These are phyloP conservation scores for Akebia trifoliata DNA, from an alignment of 164 flowering plant genomes.

Conservation along the genomic window DNA sequence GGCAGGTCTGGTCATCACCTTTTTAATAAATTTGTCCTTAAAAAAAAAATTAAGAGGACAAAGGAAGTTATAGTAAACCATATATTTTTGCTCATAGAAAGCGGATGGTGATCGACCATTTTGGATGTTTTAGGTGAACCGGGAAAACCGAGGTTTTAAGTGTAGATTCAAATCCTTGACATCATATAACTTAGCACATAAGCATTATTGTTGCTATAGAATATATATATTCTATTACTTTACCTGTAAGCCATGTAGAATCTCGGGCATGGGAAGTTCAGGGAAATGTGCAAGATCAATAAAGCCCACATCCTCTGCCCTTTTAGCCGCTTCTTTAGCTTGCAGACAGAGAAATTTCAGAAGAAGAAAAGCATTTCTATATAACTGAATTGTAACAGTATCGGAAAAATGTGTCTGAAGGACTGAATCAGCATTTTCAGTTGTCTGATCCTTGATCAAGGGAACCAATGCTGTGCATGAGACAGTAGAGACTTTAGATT, in stretches of 20 bases:
- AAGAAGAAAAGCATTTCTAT: slow-evolving; percentile 63
- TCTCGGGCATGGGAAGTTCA: slow-evolving; percentile 97
- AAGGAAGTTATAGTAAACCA: neutral
- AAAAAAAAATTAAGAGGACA: too few relatives aligned
- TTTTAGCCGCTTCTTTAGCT: slow-evolving; percentile 72
- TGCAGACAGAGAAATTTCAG: slow-evolving; percentile 71
- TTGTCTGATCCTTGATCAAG: slow-evolving; percentile 30
- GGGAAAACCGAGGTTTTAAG: neutral
- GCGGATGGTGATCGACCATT: too few relatives aligned
- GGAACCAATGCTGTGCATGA: slow-evolving; percentile 31
- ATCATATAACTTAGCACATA: neutral
- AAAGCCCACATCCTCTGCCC: slow-evolving; percentile 81
- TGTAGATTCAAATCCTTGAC: neutral
- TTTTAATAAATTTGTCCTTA: too few relatives aligned
- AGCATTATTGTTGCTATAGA: neutral
- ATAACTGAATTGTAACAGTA: slow-evolving; percentile 57
- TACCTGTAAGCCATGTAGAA: slow-evolving; percentile 93
- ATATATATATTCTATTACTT: neutral
- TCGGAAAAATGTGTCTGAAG: slow-evolving; percentile 57
- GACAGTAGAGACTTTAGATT: slow-evolving; percentile 26
- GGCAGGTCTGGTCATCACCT: too few relatives aligned
- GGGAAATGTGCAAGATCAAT: slow-evolving; percentile 87
- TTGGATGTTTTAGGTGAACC: neutral
- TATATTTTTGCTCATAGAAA: neutral
- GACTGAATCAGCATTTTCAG: slow-evolving; percentile 18